Base-by-base conservation (phyloP, 2,329 filamentous ascomycete genomes). In the Epichloe coenophiala region DNA sequence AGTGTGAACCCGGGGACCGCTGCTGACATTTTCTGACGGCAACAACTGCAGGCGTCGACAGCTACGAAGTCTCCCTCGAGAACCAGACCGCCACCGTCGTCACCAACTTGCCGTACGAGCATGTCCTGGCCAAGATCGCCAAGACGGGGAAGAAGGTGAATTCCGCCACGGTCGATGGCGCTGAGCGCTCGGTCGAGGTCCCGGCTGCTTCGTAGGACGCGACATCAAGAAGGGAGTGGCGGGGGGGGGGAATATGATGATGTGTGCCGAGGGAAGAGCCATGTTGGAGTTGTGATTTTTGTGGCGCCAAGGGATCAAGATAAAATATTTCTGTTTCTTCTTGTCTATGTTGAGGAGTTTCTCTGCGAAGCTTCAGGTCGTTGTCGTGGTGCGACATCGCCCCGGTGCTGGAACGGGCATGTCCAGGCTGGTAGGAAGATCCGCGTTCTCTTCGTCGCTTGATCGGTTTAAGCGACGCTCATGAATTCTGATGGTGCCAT, bases 61-160 rank as follows among this genome's bases (percentile, higher is more conserved):
- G 80, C 60, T 93, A 84, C 80, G 82, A 90, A 50, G 88, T 96
- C 57, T 88, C 81, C 87, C 87, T 97, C 63, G 87, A 95, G 56
- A 82, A 75, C 58, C 89, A 97, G 68, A 88, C 79, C 55, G 91
- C 88, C 57, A 81, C 81, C 58, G 79, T 97, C 59, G 73, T 84
- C 59, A 81, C 89, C 56, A 73, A 70, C 50, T 76, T 94, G 55
- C 74, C 78, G 52, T 95, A 91, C 73, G 81, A 88, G 57, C 87
- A 81, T 46, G 87, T 95, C 53, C 80, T 95, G 54, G 76, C 78
- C 65, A 94, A 87, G 67, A 95, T 96, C 68, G 83, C 85, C 77
- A 95, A 95, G 81, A 95, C 90, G 12, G 90, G 90, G 63, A 96
- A 96, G 80, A 85, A 84, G 63, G 83, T 96, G 65, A 94, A 86